Evolutionary conservation across 257 asterid species (phyloP), one percentile per base, ranked within the genome.

Genomic region (Anisodus acutangulus): DNA sequence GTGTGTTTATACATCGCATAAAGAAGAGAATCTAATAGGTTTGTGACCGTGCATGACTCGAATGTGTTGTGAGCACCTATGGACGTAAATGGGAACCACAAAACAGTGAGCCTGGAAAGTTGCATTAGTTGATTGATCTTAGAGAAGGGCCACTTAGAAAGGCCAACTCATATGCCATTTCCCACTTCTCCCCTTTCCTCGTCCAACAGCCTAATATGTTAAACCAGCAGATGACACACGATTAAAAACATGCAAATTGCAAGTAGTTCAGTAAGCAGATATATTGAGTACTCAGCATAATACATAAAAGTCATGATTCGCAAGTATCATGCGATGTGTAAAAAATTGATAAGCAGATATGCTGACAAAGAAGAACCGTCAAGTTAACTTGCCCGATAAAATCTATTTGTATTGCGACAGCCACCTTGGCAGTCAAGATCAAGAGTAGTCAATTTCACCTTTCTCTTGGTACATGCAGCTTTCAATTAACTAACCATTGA

Each of bases 41-140:
- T 41, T 41, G 45, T 41, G 45, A 41, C 2, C 4, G 45, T 41
- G 45, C 45, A 41, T 41, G 45, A 41, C 45, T 41, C 45, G 45
- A 41, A 41, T 49, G 19, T 1, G 11, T 22, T 63, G 81, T 78
- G 53, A 1, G 79, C 86, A 86, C 85, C 57, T 10, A 62, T 78
- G 67, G 60, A 83, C 68, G 69, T 84, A 9, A 15, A 69, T 84
- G 9, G 67, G 6, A 81, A 47, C 41, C 41, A 41, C 62, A 37
- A 72, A 17, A 45, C 85, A 74, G 85, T n/a, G 8, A 71, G 87
- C 87, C 84, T 19, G 85, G 87, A 81, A 81, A 82, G 87, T 80
- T 41, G 89, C 76, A 26, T 22, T 57, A 31, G 45, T 55, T 3
- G 16, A 64, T 76, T 78, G 53, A 74, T 87, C n/a, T 87, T 31